Evolutionary conservation across 257 asterid species (phyloP), one percentile per base, ranked within the genome.

Genomic region (Capsicum rhomboideum): DNA sequence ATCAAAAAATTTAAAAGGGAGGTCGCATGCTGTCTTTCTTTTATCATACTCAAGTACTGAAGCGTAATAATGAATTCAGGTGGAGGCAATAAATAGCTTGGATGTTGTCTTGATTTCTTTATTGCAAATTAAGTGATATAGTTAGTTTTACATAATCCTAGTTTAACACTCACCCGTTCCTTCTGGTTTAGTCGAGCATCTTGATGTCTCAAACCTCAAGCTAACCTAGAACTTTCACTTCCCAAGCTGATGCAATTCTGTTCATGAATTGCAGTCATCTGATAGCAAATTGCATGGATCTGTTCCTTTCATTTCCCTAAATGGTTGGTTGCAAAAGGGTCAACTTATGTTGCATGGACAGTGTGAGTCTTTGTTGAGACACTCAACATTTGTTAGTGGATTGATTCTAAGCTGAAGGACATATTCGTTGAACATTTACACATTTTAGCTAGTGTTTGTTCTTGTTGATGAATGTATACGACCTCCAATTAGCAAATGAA

Each of bases 1-100:
- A 21, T 21, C n/a, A 72, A 44, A 72, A 72, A 21, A 14, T 12
- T 44, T 23, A 14, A 7, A 23, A 49, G 42, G 80, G 3, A 74
- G 42, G 40, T 46, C 3, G 0, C 10, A 4, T 75, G 42, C 59
- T 49, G 49, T 66, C 14, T 75, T 74, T 75, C 80, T 75, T n/a
- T 49, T 49, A 2, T 49, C 61, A 4, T 75, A 14, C 42, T 49
- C 10, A 16, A 49, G 23, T 49, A 26, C 61, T 75, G 80, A 50
- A 46, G 40, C 1, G 2, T 49, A 49, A 46, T 23, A 16, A 46
- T 46, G 80, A 49, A 2, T 23, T 74, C 42, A 88, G 82, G 97
- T 98, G 98, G 97, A 87, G 99, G 98, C 95, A 88, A 66, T 28
- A 42, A 49, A 64, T 71, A 49, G 53, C 66, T 49, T 29, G 78